Evolutionary conservation across 768 basidiomycete genomes (phyloP).

Genomic region (Lactarius hatsudake): DNA sequence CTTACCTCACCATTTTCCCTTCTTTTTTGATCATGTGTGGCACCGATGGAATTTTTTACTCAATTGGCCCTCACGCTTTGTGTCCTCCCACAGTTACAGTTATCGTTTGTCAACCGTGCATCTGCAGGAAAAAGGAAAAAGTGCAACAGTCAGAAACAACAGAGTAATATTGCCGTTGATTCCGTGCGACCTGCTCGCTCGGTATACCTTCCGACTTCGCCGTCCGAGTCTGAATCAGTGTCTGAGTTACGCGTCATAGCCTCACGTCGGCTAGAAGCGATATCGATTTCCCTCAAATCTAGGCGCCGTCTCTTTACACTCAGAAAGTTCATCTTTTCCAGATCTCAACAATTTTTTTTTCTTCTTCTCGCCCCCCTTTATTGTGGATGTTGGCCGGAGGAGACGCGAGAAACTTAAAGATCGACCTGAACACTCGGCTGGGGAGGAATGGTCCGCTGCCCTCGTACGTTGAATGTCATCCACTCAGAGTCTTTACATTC

Average conservation of each 20-base stretch:
- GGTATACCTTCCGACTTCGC: no score
- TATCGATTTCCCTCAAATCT: no score
- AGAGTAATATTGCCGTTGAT: no score
- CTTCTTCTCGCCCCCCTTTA: neutral
- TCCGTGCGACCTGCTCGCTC: no score
- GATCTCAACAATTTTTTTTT: neutral
- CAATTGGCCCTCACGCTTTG: neutral
- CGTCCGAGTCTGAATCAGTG: no score
- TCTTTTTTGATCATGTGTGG: neutral
- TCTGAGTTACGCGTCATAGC: no score
- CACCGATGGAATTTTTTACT: neutral
- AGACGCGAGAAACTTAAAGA: neutral
- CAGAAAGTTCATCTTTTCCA: neutral
- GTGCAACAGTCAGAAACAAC: no score
- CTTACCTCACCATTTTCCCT: neutral
- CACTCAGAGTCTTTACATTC: neutral
- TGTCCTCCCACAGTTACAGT: neutral
- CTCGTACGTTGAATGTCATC: constrained; percentile 3
- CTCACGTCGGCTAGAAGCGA: no score
- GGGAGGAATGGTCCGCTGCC: neutral
- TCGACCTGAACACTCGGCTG: neutral
- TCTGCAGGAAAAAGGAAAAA: no score
- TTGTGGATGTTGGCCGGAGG: neutral
- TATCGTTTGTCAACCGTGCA: neutral
- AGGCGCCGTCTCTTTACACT: no score